Percentiles rank a stretch among this genome's conserved stretches.
These are phyloP conservation scores for Echinochloa phyllopogon DNA, from an alignment of 176 grass and related monocot genomes.

Conservation along the genomic window DNA sequence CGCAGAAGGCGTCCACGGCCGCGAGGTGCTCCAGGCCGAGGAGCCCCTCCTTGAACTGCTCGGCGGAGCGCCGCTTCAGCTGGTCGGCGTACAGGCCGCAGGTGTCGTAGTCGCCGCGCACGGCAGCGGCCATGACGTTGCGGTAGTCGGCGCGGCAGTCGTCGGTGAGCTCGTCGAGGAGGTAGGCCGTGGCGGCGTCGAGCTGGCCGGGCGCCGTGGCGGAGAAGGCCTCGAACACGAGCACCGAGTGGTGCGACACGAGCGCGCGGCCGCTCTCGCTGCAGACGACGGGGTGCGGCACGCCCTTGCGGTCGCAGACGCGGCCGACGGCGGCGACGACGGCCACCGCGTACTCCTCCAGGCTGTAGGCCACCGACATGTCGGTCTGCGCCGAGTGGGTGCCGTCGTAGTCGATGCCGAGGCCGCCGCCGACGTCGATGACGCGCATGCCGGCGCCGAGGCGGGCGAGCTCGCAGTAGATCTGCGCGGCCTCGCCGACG, in stretches of 20 bases:
- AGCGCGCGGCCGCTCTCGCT: slow-evolving; percentile 93
- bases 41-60: slow-evolving; percentile 86
- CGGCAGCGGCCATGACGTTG: slow-evolving; percentile 77
- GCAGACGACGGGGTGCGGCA: slow-evolving; percentile 84
- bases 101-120: slow-evolving; percentile 68
- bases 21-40: slow-evolving; percentile 81
- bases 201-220: slow-evolving; percentile 38
- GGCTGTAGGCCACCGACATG: slow-evolving; percentile 81
- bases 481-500: slow-evolving; percentile 86
- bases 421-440: slow-evolving; percentile 84
- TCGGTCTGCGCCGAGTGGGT: slow-evolving; percentile 78
- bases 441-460: slow-evolving; percentile 84
- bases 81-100: slow-evolving; percentile 79
- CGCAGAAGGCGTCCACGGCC: slow-evolving; percentile 81
- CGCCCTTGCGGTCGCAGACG: slow-evolving; percentile 76
- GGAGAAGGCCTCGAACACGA: slow-evolving; percentile 90
- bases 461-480: slow-evolving; percentile 90
- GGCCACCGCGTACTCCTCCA: slow-evolving; percentile 86
- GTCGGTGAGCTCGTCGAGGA: slow-evolving; percentile 76
- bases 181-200: slow-evolving; percentile 47
- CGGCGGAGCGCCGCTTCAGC: slow-evolving; percentile 75
- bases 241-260: slow-evolving; percentile 94
- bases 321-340: slow-evolving; percentile 69
- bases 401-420: slow-evolving; percentile 90
- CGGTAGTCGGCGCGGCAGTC: slow-evolving; percentile 78